phyloP scores from a whole-genome alignment of 2,329 filamentous ascomycete genomes.

The Colletotrichum nymphaeae region DNA sequence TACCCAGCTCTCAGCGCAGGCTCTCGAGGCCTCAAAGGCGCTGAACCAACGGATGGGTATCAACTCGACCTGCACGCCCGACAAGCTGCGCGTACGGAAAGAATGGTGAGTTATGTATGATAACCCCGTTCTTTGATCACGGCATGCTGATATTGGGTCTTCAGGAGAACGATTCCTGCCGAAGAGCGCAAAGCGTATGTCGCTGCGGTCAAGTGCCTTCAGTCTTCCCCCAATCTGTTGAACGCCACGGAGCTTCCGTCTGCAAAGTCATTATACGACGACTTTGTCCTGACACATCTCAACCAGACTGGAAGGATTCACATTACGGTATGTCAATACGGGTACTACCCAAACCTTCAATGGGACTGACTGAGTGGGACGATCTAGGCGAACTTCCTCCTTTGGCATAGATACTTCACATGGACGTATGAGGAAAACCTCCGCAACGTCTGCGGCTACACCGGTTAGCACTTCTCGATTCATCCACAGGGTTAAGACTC shows the following conservation, averaged over 20 bases:
- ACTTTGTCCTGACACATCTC: slow-evolving; percentile 36
- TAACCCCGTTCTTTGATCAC: background rate
- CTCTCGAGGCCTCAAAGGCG: slow-evolving; percentile 7
- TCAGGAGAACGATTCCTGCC: slow-evolving; percentile 38
- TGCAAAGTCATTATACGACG: slow-evolving; percentile 35
- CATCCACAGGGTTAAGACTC: background rate
- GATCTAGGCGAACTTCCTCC: slow-evolving; percentile 19
- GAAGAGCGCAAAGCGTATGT: slow-evolving; percentile 39
- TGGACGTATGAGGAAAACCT: slow-evolving; percentile 25
- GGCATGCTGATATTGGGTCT: background rate
- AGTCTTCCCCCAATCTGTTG: slow-evolving; percentile 34
- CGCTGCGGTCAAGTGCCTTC: slow-evolving; percentile 41
- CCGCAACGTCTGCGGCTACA: slow-evolving; percentile 29
- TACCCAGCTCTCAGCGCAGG: background rate
- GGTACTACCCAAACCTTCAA: background rate
- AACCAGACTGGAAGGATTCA: slow-evolving; percentile 32
- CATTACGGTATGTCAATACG: slow-evolving; percentile 7
- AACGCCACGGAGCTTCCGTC: slow-evolving; percentile 23
- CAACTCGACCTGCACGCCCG: slow-evolving; percentile 12
- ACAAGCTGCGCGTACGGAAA: slow-evolving; percentile 21
- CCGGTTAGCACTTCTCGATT: slow-evolving; percentile 29
- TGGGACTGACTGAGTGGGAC: background rate
- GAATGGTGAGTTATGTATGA: slow-evolving; percentile 8
- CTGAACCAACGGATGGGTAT: background rate
- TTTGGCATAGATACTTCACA: slow-evolving; percentile 31